Evolutionary conservation across 2,329 filamentous ascomycete genomes (phyloP), one percentile per base, ranked within the genome.

Genomic region (Hysterium pulicare): DNA sequence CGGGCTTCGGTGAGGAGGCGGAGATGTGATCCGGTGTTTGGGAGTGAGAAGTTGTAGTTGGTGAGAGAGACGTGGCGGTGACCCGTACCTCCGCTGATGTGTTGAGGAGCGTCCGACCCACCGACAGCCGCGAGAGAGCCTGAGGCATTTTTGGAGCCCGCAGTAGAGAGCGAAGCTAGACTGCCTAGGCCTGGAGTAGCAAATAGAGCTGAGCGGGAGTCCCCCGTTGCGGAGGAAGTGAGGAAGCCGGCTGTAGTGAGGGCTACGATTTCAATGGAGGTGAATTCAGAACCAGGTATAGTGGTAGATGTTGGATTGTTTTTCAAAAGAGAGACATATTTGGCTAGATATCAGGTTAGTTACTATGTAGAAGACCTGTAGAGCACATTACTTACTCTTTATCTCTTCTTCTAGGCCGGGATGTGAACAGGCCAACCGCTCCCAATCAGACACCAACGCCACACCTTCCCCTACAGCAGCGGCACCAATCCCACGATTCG

Each of bases 101-200:
- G 57, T n/a, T 84, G 78, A 4, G 87, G 69, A 2, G 80, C 83
- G 16, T 79, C 78, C n/a, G 72, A 67, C 4, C 85, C 85, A 1
- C 86, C 86, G 1, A 89, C 80, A 1, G 86, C 84, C 5, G 74
- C 83, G 2, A 85, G 56, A 2, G 82, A 82, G 11, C 86, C 86
- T 1, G 86, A 84, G 4, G 84, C 79, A 17, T 83, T 82, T 48
- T 71, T 75, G 2, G 82, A 79, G 13, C 70, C 71, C 17, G 86
- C 79, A 20, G 73, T 76, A 28, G 82, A 77, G 8, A 89, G 71
- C 3, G 80, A 82, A 19, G 78, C 74, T 28, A 83, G 68, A 8
- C 76, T 79, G 13, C 75, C 74, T 49, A 62, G 33, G 8, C 66
- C 64, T 1, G 71, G 68, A 2, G 64, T 63, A 11, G 68, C 71